Evolutionary conservation across 2,329 filamentous ascomycete species (phyloP), one percentile per base, ranked within the genome.

Genomic region (Coniella lustricola): DNA sequence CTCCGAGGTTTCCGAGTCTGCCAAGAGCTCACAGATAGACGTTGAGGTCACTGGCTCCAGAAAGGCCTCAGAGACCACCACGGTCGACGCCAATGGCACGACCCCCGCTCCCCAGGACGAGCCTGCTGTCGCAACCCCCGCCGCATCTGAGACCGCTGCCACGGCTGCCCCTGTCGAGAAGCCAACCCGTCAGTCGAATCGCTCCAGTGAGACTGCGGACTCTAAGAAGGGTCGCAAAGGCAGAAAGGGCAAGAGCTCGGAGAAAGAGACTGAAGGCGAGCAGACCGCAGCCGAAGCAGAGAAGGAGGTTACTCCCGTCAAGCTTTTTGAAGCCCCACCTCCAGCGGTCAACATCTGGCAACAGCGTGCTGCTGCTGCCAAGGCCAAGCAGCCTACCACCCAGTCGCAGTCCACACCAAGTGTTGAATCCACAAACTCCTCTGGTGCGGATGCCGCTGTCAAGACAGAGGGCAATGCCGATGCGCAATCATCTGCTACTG

Each of bases 311-410:
- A 70, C 77, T 57, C 81, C 83, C 59, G 69, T 80, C 38, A 77
- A 84, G 58, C 73, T 95, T 36, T 84, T 85, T 40, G 88, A 93
- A 52, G 91, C 91, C 16, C 85, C 89, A 25, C 75, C 87, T 37
- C 93, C 93, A 1, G 66, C 81, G 2, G 85, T 96, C 50, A 98
- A 98, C 64, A 73, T 90, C 54, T 98, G 93, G 91, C 78, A 83
- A 54, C 81, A 90, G 67, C 80, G 90, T 48, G 84, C 77, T 58
- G 84, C 89, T 59, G 82, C 81, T 40, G 71, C 77, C 34, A 83
- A 81, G 63, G 62, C 64, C 20, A 76, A 73, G 59, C 52, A 62
- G 34, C 51, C 57, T 3, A 13, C 58, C 1, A 38, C 32, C 41
- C 37, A n/a, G 34, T 33, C 46, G 16, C 18, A 58, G n/a, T 53